A percentile compares a stretch with the other conserved stretches of the same genome.
phyloP scores from a whole-genome alignment of 805 yeast genomes.

The Yamadazyma phyllophila region DNA sequence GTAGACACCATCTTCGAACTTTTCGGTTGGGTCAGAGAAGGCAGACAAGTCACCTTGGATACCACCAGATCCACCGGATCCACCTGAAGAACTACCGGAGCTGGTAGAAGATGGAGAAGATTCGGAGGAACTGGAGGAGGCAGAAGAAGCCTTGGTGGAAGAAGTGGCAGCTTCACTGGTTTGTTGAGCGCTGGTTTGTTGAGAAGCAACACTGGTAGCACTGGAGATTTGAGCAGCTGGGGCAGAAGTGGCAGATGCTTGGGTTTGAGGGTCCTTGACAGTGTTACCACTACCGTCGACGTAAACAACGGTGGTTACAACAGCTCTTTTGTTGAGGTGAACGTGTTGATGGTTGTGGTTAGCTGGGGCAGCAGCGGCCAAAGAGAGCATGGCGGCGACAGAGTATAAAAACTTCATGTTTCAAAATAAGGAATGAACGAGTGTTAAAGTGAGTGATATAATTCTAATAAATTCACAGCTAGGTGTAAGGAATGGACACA shows the following conservation, averaged over 20 bases:
- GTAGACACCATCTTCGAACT: slow-evolving; percentile 71
- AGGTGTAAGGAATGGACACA: slow-evolving; percentile 5
- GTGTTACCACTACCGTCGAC: slow-evolving; percentile 37
- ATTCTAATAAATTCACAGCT: neutral
- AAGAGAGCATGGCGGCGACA: slow-evolving; percentile 23
- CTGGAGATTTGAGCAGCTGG: slow-evolving; percentile 10
- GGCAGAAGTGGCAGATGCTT: slow-evolving; percentile 11
- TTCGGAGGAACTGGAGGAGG: slow-evolving; percentile 11
- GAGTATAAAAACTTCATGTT: slow-evolving; percentile 26
- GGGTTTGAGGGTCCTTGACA: slow-evolving; percentile 24
- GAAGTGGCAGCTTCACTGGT: slow-evolving; percentile 2
- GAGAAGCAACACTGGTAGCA: slow-evolving; percentile 10
- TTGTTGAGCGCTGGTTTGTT: neutral
- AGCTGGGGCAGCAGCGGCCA: slow-evolving; percentile 34
- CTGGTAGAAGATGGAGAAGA: slow-evolving; percentile 14
- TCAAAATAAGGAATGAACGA: slow-evolving; percentile 1
- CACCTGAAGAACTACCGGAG: slow-evolving; percentile 11
- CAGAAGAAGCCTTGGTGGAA: slow-evolving; percentile 9
- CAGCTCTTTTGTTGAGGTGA: slow-evolving; percentile 36
- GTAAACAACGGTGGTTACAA: slow-evolving; percentile 35
- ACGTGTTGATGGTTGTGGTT: slow-evolving; percentile 32
- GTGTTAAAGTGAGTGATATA: neutral
- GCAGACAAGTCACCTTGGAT: slow-evolving; percentile 57
- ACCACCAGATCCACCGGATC: slow-evolving; percentile 30
- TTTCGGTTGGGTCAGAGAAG: slow-evolving; percentile 54